phyloP scores from a whole-genome alignment of 2,329 filamentous ascomycete genomes.

The Aureobasidium sp. region DNA sequence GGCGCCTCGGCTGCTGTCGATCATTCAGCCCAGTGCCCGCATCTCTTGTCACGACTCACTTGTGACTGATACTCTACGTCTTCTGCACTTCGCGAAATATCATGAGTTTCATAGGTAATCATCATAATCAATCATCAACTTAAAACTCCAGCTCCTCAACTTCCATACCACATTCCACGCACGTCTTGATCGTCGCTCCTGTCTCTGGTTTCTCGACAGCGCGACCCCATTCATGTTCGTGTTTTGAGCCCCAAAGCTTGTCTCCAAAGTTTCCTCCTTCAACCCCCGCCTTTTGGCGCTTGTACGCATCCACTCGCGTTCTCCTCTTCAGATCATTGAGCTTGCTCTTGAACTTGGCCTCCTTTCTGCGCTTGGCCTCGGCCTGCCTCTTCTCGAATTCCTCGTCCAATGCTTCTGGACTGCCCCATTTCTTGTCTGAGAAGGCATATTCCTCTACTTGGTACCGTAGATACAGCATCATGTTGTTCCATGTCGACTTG shows the following conservation, averaged over 20 bases:
- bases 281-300: constrained; percentile 56
- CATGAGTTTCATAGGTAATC: constrained; percentile 21
- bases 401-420: constrained; percentile 72
- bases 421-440: constrained; percentile 78
- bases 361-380: constrained; percentile 78
- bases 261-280: constrained; percentile 64
- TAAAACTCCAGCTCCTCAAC: constrained; percentile 60
- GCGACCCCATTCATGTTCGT: constrained; percentile 81
- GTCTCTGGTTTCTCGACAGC: constrained; percentile 52
- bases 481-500: constrained; percentile 93
- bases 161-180: constrained; percentile 60
- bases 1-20: constrained; percentile 8
- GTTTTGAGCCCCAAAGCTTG: constrained; percentile 58
- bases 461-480: constrained; percentile 92
- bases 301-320: constrained; percentile 83
- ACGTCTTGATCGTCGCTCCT: constrained; percentile 73
- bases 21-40: constrained; percentile 6
- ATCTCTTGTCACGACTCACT: no score
- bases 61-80: not conserved
- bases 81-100: not conserved
- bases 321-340: constrained; percentile 86
- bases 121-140: no score
- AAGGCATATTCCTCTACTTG: constrained; percentile 95
- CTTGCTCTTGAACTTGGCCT: constrained; percentile 86
- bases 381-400: constrained; percentile 75